phyloP scores from a whole-genome alignment of 2,329 filamentous ascomycete species.

The Fusarium irregulare region DNA sequence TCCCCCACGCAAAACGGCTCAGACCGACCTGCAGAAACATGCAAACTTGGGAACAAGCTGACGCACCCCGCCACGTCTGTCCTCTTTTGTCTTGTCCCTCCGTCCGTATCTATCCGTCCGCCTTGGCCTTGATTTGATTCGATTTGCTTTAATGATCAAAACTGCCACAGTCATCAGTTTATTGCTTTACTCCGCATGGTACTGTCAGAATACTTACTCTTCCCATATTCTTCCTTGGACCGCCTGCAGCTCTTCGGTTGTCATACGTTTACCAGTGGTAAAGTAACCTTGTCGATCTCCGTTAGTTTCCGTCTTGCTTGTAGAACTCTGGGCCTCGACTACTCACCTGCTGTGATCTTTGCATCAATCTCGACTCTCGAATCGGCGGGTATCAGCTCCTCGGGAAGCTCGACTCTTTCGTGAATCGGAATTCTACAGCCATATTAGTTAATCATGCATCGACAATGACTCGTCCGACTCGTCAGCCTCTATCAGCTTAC shows the following conservation, averaged over 20 bases:
- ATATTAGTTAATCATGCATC: constrained; percentile 34
- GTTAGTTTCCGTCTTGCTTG: constrained; percentile 35
- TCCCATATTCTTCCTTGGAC: constrained; percentile 95
- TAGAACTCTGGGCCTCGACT: constrained; percentile 4
- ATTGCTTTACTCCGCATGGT: constrained; percentile 9
- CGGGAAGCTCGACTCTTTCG: constrained; percentile 90
- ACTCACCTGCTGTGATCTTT: constrained; percentile 92
- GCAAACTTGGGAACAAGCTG: constrained; percentile 39
- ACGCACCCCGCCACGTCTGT: constrained; percentile 35
- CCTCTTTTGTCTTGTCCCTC: background rate
- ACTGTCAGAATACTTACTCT: constrained; percentile 62
- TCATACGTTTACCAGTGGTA: constrained; percentile 90
- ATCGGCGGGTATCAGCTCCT: constrained; percentile 93
- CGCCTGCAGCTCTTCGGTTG: constrained; percentile 82
- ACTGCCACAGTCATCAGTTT: constrained; percentile 48
- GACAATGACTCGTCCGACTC: constrained; percentile 2
- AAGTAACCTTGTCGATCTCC: constrained; percentile 68
- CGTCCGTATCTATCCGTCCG: constrained; percentile 18
- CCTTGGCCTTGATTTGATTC: constrained; percentile 4
- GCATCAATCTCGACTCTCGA: constrained; percentile 98
- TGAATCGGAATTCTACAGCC: constrained; percentile 78
- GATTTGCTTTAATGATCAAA: constrained; percentile 54
- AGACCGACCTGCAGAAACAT: constrained; percentile 42
- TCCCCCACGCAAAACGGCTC: constrained; percentile 39
- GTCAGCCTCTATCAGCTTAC: constrained; percentile 55